These are phyloP conservation scores for Fusarium coffeatum DNA, from an alignment of 2,329 filamentous ascomycete genomes.

Conservation along the genomic window DNA sequence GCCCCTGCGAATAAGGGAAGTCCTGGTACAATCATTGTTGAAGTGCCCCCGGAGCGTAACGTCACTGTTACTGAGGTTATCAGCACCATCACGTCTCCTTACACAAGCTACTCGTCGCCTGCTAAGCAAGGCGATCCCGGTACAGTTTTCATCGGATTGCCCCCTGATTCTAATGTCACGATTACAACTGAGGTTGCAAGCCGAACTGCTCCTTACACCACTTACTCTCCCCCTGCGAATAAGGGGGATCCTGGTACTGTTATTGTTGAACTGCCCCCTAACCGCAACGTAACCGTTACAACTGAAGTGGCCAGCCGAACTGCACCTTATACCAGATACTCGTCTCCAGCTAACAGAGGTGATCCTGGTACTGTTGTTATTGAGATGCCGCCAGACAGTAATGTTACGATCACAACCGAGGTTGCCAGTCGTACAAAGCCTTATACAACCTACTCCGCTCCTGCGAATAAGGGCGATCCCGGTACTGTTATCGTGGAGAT, in stretches of 20 bases:
- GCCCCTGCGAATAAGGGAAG: constrained; percentile 8
- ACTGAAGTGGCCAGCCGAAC: background rate
- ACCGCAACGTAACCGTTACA: constrained; percentile 8
- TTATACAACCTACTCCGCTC: constrained; percentile 3
- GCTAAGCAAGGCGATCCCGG: constrained; percentile 15
- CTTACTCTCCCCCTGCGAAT: background rate
- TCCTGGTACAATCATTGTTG: constrained; percentile 20
- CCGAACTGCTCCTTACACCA: constrained; percentile 17
- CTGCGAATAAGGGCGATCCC: too few relatives aligned
- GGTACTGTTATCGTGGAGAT: too few relatives aligned
- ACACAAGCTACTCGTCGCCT: constrained; percentile 15
- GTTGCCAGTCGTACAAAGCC: background rate
- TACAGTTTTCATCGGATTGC: constrained; percentile 19
- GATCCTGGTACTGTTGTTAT: constrained; percentile 15
- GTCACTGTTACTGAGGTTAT: constrained; percentile 23
- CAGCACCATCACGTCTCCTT: constrained; percentile 19
- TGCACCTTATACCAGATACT: background rate
- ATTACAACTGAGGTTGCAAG: constrained; percentile 14
- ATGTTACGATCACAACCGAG: constrained; percentile 15
- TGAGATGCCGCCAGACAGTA: constrained; percentile 6
- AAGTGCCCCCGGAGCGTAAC: constrained; percentile 18
- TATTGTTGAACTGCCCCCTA: constrained; percentile 7
- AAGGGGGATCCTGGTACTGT: constrained; percentile 12
- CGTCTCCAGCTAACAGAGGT: background rate
- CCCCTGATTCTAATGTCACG: constrained; percentile 16